phyloP scores from a whole-genome alignment of 2,329 filamentous ascomycete species.

The Macrophomina pseudophaseolina region DNA sequence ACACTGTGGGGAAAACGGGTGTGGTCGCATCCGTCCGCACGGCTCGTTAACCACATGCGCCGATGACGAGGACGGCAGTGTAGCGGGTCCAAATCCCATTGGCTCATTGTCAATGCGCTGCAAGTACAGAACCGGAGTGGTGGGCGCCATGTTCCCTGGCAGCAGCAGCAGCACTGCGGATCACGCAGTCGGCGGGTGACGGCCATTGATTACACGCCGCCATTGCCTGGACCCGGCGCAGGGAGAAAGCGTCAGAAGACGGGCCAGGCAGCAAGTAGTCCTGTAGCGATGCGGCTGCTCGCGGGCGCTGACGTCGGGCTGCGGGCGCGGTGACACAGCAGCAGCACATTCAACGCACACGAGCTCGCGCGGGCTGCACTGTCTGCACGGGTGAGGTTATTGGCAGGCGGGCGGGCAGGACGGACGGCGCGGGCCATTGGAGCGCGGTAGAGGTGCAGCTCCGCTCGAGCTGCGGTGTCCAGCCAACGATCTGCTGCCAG shows the following conservation, averaged over 20 bases:
- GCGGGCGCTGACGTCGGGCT: constrained; percentile 9
- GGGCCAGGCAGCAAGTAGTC: neutral
- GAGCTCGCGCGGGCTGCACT: constrained; percentile 1
- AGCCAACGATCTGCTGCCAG: constrained; percentile 23
- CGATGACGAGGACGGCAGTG: constrained; percentile 4
- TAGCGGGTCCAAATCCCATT: constrained; percentile 10
- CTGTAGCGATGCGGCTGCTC: constrained; percentile 10
- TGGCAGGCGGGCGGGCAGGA: neutral
- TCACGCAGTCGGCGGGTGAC: neutral
- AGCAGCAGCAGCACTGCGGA: constrained; percentile 1
- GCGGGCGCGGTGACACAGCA: constrained; percentile 16
- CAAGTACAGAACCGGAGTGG: constrained; percentile 5
- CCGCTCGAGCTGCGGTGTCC: constrained; percentile 20
- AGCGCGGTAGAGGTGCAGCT: neutral
- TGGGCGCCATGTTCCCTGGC: neutral
- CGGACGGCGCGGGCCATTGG: constrained; percentile 17
- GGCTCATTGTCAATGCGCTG: neutral
- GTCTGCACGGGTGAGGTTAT: neutral
- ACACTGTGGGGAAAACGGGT: constrained; percentile 17
- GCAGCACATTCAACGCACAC: neutral
- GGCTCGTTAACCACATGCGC: constrained; percentile 22
- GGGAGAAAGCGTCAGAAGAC: neutral
- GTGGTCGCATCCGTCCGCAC: constrained; percentile 9
- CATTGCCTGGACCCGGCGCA: too few species aligned
- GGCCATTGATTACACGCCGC: neutral